These are phyloP conservation scores for Claviceps humidiphila DNA, from an alignment of 2,329 filamentous ascomycete species.

Conservation along the genomic window DNA sequence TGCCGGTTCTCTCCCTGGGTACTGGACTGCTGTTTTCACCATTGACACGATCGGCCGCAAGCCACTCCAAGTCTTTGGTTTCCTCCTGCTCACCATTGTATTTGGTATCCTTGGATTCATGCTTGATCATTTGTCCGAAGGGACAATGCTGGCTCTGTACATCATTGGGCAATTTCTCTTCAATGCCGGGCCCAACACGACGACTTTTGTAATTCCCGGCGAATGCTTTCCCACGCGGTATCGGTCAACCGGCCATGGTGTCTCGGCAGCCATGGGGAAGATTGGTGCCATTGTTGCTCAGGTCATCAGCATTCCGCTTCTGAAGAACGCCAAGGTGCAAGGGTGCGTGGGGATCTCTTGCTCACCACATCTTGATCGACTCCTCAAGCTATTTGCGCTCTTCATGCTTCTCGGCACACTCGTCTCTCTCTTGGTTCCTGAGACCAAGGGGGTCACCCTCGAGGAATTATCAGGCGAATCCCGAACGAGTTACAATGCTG, in stretches of 20 bases:
- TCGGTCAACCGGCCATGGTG: conserved; percentile 47
- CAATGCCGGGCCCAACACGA: conserved; percentile 53
- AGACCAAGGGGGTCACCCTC: conserved; percentile 62
- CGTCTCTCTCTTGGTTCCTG: conserved; percentile 59
- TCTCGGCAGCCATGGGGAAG: conserved; percentile 55
- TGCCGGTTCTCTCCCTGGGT: conserved; percentile 66
- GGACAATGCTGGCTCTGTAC: conserved; percentile 45
- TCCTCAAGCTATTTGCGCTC: conserved; percentile 65
- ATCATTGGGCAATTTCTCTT: conserved; percentile 54
- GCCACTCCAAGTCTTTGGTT: conserved; percentile 55
- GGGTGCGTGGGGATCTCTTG: conserved; percentile 35
- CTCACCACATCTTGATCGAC: conserved; percentile 52
- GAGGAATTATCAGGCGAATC: conserved; percentile 58
- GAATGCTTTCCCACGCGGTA: conserved; percentile 54
- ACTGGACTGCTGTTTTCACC: conserved; percentile 62
- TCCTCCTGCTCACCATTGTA: conserved; percentile 45
- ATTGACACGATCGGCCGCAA: conserved; percentile 68
- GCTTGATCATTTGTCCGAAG: conserved; percentile 33
- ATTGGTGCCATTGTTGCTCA: conserved; percentile 56
- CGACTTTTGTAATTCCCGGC: conserved; percentile 51
- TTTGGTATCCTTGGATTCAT: conserved; percentile 51
- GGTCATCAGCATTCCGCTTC: conserved; percentile 48
- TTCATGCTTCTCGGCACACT: conserved; percentile 67
- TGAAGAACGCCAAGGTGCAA: conserved; percentile 40
- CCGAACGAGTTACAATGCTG: conserved; percentile 43